Base-by-base conservation (phyloP, 2,329 filamentous ascomycete species). In the Sporothrix globosa region DNA sequence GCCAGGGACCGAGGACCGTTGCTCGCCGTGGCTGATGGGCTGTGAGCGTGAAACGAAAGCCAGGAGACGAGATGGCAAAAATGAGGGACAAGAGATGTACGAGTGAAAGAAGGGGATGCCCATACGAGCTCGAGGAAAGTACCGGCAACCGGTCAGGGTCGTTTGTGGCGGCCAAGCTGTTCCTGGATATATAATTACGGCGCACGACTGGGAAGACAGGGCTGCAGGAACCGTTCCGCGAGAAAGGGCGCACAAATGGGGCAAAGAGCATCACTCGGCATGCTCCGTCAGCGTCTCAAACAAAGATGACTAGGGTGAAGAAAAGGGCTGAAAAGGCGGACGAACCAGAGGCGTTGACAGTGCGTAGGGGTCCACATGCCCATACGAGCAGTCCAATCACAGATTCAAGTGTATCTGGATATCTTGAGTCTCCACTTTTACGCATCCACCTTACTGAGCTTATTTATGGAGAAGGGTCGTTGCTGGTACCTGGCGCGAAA, bases 311-410 rank as follows among this genome's bases (percentile, higher is more conserved):
- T 44, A 11, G n/a, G 30, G 27, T 17, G 10, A 39, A 58, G 30
- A 24, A 17, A 17, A 65, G 44, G 41, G 61, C 44, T 50, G 46
- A 66, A 10, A 17, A 39, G 44, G 61, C 41, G 10, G 41, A 30
- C 58, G 41, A 44, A 13, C 41, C 41, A 17, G 11, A 13, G 41
- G 3, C 34, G 1, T 9, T 34, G 11, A 50, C 6, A 7, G 24
- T 34, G 24, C n/a, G 13, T 1, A 24, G 7, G 13, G 6, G 27
- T 24, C 44, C 44, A 52, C 44, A 44, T 66, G 67, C n/a, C 70
- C 68, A 54, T 72, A 72, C 70, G 70, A 70, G 48, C 54, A 4
- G 66, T 10, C 69, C 69, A 71, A 71, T 71, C 10, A 48, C 48
- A 13, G 2, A 1, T 7, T 6, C 10, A 19, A 27, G 17, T 46